Evolutionary conservation across 176 grass and related monocot species (phyloP), one percentile per base, ranked within the genome.

Genomic region (Chrysopogon serrulatus): DNA sequence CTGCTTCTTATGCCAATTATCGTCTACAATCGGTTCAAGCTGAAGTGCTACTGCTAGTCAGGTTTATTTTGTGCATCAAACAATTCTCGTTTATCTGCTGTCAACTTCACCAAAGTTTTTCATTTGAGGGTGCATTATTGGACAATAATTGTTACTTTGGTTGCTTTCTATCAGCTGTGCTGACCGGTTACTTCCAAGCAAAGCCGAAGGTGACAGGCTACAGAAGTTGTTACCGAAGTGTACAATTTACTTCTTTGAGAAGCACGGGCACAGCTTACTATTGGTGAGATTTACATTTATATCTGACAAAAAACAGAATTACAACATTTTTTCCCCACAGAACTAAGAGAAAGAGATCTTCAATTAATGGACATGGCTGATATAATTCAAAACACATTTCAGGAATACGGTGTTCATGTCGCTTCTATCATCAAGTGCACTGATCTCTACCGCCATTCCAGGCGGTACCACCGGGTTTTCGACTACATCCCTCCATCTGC

Each of bases 171-270:
- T 79, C 77, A 94, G 92, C 76, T 89, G 89, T 36, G 66, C 45
- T 15, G 92, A 94, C 77, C 85, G 39, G 69, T 66, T 94, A 81
- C 90, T 94, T 69, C 92, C 92, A 54, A 94, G 89, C 65, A 92
- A 92, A 83, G 71, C 27, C 48, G 92, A 94, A 90, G 92, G 87
- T 30, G 31, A 83, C 32, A 92, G 87, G 56, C 84, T 94, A 39
- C 92, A 92, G 37, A 91, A 79, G 40, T 39, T 61, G 35, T 30
- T 92, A 71, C 65, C 61, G 13, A 81, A 90, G 79, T 92, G 92
- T 81, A 92, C 82, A 76, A 51, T 87, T 23, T 88, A 56, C 87
- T 94, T 89, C 35, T 94, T 89, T 26, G 65, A 87, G 66, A 88
- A 90, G 49, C 90, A 94, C 76, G 92, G 92, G 8, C 92, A 94